Conservation (phyloP, 331 rosid genomes). For the Saraca asoca region DNA sequence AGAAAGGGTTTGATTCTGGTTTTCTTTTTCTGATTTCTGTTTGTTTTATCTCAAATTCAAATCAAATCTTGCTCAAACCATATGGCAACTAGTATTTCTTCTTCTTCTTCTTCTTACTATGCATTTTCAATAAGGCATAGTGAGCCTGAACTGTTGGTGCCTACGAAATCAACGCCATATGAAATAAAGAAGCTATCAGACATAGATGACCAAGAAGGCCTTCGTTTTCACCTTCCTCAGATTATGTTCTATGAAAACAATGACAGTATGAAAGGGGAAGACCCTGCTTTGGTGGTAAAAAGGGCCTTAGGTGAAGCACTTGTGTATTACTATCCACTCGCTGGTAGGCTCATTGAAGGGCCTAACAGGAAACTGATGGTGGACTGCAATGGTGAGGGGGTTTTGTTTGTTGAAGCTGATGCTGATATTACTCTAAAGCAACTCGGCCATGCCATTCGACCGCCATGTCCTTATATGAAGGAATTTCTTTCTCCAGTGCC, state of each 20-base stretch:
- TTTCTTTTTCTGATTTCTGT: too few species aligned
- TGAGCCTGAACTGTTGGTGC: too few species aligned
- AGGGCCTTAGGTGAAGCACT: constrained; percentile 30
- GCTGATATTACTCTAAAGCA: constrained; percentile 19
- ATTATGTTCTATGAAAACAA: constrained; percentile 13
- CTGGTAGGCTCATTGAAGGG: constrained; percentile 37
- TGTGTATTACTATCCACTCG: constrained; percentile 38
- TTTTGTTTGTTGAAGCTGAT: constrained; percentile 36
- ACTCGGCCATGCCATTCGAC: constrained; percentile 25
- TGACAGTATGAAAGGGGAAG: neutral
- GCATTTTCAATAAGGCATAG: too few species aligned
- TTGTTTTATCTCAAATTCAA: too few species aligned
- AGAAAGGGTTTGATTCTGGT: too few species aligned
- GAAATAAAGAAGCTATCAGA: too few species aligned
- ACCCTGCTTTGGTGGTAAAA: neutral
- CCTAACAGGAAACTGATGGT: constrained; percentile 30
- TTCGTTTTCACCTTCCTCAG: constrained; percentile 2
- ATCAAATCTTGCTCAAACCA: too few species aligned
- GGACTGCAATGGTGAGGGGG: constrained; percentile 40
- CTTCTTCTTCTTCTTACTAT: too few species aligned
- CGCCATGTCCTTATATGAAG: constrained; percentile 25
- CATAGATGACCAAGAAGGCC: constrained; percentile 19
- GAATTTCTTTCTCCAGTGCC: constrained; percentile 28
- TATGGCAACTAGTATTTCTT: too few species aligned
- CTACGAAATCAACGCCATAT: too few species aligned